Evolutionary conservation across 345 rosid species (phyloP), one percentile per base, ranked within the genome.

Genomic region (Eutrema yunnanense): DNA sequence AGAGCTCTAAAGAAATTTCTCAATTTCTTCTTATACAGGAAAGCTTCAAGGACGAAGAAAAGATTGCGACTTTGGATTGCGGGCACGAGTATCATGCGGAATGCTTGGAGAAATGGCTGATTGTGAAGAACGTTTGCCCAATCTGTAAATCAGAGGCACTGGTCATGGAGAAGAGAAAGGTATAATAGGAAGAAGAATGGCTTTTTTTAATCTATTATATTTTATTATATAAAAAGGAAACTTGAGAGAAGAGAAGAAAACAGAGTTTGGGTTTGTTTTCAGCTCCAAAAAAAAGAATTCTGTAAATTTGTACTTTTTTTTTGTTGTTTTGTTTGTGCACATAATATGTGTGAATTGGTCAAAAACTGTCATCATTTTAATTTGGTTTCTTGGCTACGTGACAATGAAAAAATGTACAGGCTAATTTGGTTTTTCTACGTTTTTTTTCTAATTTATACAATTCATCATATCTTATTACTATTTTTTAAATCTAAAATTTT

Each of bases 101-200:
- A 53, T 93, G 98, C 85, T 81, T 93, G 83, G 90, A 80, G 90
- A 90, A 85, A 79, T 93, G 98, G 98, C 84, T 93, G 67, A 55
- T 81, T 6, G 82, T 90, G 81, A 93, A 93, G 88, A 93, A 89
- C 38, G 84, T 86, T 19, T 93, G 98, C 79, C 97, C 98, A 10
- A 79, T 93, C 82, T 93, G 98, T 89, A 93, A 93, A 81, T 80
- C 87, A 3, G 89, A 93, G 79, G 98, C 94, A 56, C 65, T 92
- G 79, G 85, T 81, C 32, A 26, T 66, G 61, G 76, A 52, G 36
- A 75, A 64, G 72, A 65, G 68, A 54, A 64, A 65, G 55, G 62
- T 65, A 65, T 77, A 51, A 61, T 27, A 56, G 67, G 75, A 63
- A 64, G 72, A 76, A 76, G 72, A 64, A 76, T 62, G 67, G 32